Base-by-base conservation (phyloP, 1,284 basidiomycete species). In the Apiotrichum montevideense region DNA sequence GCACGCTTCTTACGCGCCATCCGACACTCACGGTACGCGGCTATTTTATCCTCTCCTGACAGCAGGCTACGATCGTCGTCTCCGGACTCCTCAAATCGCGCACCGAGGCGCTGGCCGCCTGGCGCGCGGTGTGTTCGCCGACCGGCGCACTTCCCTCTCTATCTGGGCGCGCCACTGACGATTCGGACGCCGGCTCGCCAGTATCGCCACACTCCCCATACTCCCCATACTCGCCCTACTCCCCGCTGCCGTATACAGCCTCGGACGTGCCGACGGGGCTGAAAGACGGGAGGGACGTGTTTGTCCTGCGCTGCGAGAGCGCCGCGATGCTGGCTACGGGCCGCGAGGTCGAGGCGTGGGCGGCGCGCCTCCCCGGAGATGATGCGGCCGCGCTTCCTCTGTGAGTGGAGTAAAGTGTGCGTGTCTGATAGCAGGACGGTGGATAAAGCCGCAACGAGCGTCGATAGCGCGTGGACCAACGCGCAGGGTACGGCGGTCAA, bases 361-460 rank as follows among this genome's bases (percentile, higher is more conserved):
- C 70, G 11, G 62, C 63, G 37, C 61, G 55, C 8, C 37, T 39
- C 37, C 45, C 73, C 77, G 66, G 57, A 79, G n/a, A 73, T 78
- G 49, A 66, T 66, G 82, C 81, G 3, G 76, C 83, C 51, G 77
- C 80, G 8, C 63, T 82, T 5, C 81, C 81, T 0, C 59, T 81
- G 67, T 73, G 53, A 65, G 68, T 61, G 41, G 34, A 4, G 9
- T 37, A 14, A 8, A 3, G 6, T 35, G 6, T 13, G 3, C 32
- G 21, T 34, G 14, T 21, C 65, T 79, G 9, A 77, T 77, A 51
- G 4, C 52, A 76, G 74, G 46, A 69, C 72, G 8, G 74, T 73
- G 0, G 76, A 74, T 60, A 65, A 62, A 29, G 69, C 71, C 1
- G 69, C 68, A 1, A 70, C 74, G 70, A 74, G 68, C 15, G 72